Evolutionary conservation across 768 basidiomycete species (phyloP), one percentile per base, ranked within the genome.

Genomic region (Pleurotus tuoliensis): DNA sequence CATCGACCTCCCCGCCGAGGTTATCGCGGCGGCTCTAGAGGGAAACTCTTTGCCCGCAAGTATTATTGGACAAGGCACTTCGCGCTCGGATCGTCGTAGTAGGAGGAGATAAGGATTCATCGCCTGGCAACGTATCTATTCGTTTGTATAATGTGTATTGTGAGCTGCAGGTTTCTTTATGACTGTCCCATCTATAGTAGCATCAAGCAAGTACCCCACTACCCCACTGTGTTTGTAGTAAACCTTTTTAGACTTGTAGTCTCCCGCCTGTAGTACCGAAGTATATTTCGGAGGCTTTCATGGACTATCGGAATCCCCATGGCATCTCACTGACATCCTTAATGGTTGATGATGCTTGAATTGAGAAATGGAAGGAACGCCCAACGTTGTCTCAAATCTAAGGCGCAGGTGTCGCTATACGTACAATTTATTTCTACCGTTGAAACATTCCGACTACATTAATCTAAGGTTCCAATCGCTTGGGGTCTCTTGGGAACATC

Each of bases 401-500:
- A 11, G 30, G 30, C 4, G 30, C 8, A 9, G 2, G 30, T 34
- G 9, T 34, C 30, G 3, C 30, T 34, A 34, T 34, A 16, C 3
- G 30, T 50, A 11, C 34, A 6, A 50, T 37, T n/a, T 34, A 34
- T 24, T 30, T 34, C 39, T 25, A 7, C 8, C 20, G 7, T 15
- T 34, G n/a, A 5, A 34, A 34, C 30, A 34, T 34, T 11, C 30
- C 30, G 30, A 3, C 30, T 34, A 9, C 30, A 30, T 45, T n/a
- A 7, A 20, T 46, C 75, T 72, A 98, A 43, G 95, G 95, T 62
- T 92, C 90, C 62, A 98, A 76, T 56, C 96, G 81, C 76, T 94
- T 96, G 56, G 97, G 97, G 75, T 98, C 97, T 66, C 97, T 83
- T 12, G 97, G 97, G 86, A 98, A 98, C 67, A 98, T 68, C 22